Base-by-base conservation (phyloP, 371 early-diverging fungal genomes). In the Mortierella sp. region DNA sequence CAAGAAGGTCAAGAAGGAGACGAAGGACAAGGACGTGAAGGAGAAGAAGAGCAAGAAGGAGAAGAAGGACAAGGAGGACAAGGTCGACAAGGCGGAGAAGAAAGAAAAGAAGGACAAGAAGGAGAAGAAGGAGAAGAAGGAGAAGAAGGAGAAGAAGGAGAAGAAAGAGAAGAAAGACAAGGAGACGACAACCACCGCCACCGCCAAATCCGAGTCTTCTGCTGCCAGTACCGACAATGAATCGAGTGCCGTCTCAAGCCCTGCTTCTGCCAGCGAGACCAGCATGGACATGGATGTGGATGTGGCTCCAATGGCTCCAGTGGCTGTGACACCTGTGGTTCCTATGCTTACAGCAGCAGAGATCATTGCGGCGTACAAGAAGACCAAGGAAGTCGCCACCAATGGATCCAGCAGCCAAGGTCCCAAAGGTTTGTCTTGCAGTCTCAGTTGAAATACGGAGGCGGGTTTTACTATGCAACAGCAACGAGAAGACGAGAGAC, bases 271-370 rank as follows among this genome's bases (percentile, higher is more conserved):
- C 41, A 9, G 37, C 24, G 68, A 47, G 13, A 34, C 26, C 31
- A 68, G 53, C 16, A 65, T 66, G 66, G 70, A 66, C 6, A 66
- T 76, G 71, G 55, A 77, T 14, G 31, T 77, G 37, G 77, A 77
- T 14, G n/a, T 31, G 48, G 63, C 64, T 14, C 39, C 50, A 9
- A n/a, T 31, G 37, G 22, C 45, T 5, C 19, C n/a, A 22, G 13
- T 16, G 13, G 34, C 34, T 19, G 13, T 16, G 13, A n/a, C 34
- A 8, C n/a, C 26, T 9, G 22, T 37, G 19, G 34, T 37, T 7
- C 61, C 61, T 34, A 19, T 34, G 37, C 61, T 61, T 19, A 34
- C 61, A 22, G 61, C 74, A 26, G 37, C 45, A 16, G 68, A 67
- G 14, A 58, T 67, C n/a, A 66, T 40, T 44, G 66, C 64, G 0